phyloP scores from a whole-genome alignment of 805 yeast genomes.

The Ogataea ganodermae region DNA sequence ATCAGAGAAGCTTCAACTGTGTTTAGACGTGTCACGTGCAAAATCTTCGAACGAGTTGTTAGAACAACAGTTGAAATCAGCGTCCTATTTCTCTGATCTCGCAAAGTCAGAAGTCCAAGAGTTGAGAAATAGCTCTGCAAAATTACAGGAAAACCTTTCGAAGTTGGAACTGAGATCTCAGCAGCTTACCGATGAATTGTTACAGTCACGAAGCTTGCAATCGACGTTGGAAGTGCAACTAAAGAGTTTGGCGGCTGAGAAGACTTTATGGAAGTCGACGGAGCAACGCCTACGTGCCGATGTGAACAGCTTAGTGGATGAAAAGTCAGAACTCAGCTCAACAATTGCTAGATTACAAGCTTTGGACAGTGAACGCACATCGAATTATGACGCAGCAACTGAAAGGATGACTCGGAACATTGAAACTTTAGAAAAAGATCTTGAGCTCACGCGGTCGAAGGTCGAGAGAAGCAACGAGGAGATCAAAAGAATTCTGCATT shows the following conservation, averaged over 20 bases:
- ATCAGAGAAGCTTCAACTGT: slow-evolving; percentile 46
- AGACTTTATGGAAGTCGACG: slow-evolving; percentile 47
- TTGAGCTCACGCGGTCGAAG: slow-evolving; percentile 45
- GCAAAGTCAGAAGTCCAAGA: slow-evolving; percentile 48
- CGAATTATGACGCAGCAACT: slow-evolving; percentile 49
- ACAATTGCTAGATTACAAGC: slow-evolving; percentile 62
- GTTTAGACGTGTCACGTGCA: slow-evolving; percentile 53
- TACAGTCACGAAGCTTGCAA: slow-evolving; percentile 49
- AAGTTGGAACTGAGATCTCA: slow-evolving; percentile 53
- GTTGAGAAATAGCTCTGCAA: slow-evolving; percentile 40
- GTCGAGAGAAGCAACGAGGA: slow-evolving; percentile 53
- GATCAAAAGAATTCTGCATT: slow-evolving; percentile 48
- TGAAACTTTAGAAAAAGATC: slow-evolving; percentile 49
- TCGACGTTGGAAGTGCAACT: slow-evolving; percentile 48
- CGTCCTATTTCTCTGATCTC: slow-evolving; percentile 42
- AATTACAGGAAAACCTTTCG: slow-evolving; percentile 44
- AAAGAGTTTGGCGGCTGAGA: slow-evolving; percentile 56
- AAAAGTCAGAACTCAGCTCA: slow-evolving; percentile 58
- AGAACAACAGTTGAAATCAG: slow-evolving; percentile 49
- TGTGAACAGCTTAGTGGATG: slow-evolving; percentile 53
- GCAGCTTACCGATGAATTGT: slow-evolving; percentile 52
- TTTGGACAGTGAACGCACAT: slow-evolving; percentile 61
- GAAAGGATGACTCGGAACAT: slow-evolving; percentile 50
- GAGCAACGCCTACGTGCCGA: slow-evolving; percentile 56
- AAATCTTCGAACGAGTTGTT: slow-evolving; percentile 55